Conservation (phyloP, 176 grass and related monocot species). For the Triticum turgidum region DNA sequence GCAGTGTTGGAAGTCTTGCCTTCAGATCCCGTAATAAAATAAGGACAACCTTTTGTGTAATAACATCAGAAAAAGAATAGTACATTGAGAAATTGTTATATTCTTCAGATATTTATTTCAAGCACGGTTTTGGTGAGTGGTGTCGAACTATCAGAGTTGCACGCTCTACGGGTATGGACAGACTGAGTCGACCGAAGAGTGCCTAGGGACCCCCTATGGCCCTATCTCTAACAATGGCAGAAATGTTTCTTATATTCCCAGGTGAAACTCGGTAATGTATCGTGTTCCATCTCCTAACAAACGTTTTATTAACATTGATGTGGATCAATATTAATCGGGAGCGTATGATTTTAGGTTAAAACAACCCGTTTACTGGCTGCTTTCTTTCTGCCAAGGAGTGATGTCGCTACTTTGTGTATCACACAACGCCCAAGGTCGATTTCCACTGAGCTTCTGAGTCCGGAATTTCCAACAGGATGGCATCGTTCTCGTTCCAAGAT, state of each 20-base stretch:
- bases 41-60: too few relatives aligned
- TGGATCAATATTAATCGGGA: background rate
- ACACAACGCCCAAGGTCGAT: conserved; percentile 1
- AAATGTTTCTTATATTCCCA: conserved; percentile 54
- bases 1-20: too few relatives aligned
- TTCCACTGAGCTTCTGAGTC: conserved; percentile 42
- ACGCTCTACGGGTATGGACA: too few relatives aligned
- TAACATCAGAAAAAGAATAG: too few relatives aligned
- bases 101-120: too few relatives aligned
- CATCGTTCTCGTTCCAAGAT: conserved; percentile 36
- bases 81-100: too few relatives aligned
- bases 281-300: background rate
- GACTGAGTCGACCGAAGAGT: too few relatives aligned
- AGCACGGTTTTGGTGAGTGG: too few relatives aligned
- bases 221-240: conserved; percentile 38
- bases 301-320: background rate
- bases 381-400: conserved; percentile 57
- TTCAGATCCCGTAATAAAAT: too few relatives aligned
- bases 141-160: too few relatives aligned
- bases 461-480: conserved; percentile 51
- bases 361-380: conserved; percentile 15
- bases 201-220: too few relatives aligned
- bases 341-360: conserved; percentile 27
- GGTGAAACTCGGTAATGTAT: conserved; percentile 22
- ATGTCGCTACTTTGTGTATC: conserved; percentile 49